Evolutionary conservation across 2,329 filamentous ascomycete species (phyloP).

Genomic region (Fusarium sp.): DNA sequence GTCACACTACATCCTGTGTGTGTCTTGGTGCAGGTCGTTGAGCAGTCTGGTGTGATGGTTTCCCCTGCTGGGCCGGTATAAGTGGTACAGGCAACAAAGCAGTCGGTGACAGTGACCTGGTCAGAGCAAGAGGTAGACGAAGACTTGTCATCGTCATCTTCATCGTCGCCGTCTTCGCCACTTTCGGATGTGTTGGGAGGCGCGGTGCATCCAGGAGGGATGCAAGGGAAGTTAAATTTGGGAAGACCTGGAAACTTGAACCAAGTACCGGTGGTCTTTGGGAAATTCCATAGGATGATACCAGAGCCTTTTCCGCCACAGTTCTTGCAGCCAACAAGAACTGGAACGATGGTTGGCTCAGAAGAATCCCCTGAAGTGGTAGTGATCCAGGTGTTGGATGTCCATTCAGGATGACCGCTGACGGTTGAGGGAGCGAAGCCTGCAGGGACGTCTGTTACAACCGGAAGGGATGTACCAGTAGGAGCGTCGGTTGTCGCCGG

Average conservation of each 20-base stretch:
- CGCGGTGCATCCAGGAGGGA: constrained; percentile 21
- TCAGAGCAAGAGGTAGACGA: constrained; percentile 20
- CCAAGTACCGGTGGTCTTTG: not conserved
- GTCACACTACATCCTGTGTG: constrained; percentile 26
- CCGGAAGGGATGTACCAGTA: not conserved
- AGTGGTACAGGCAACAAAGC: constrained; percentile 34
- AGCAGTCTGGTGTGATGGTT: not conserved
- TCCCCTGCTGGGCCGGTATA: constrained; percentile 16
- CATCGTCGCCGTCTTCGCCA: constrained; percentile 5
- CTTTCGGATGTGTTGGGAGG: not conserved
- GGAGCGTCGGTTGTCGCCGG: not conserved
- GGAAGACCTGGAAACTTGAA: constrained; percentile 30
- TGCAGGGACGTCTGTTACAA: constrained; percentile 12
- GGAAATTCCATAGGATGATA: constrained; percentile 27
- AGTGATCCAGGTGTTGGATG: constrained; percentile 39
- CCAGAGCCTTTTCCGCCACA: constrained; percentile 28
- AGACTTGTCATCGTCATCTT: not conserved
- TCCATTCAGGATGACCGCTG: constrained; percentile 31
- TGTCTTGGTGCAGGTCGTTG: constrained; percentile 27
- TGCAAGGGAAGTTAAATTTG: constrained; percentile 29
- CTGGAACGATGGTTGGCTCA: constrained; percentile 32
- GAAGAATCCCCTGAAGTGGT: constrained; percentile 23
- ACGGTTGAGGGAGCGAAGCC: constrained; percentile 4
- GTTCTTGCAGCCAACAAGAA: constrained; percentile 21
- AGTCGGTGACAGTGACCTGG: constrained; percentile 31